Evolutionary conservation across 169 alveolate genomes (phyloP).

Genomic region (Eimeria zaria): DNA sequence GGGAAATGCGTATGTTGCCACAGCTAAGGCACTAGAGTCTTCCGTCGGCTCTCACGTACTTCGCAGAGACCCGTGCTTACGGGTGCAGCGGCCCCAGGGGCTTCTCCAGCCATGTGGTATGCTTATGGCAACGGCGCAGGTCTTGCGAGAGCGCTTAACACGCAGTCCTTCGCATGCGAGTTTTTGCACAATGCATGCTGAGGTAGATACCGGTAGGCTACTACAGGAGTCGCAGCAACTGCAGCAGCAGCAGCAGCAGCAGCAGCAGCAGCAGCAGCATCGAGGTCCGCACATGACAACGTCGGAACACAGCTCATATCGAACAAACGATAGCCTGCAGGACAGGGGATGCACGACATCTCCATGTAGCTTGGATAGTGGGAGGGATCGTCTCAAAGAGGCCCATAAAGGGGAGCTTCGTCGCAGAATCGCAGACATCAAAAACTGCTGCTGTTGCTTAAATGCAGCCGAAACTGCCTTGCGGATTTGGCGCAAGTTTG

Average conservation of each 20-base stretch:
- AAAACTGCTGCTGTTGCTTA: slow-evolving; percentile 52
- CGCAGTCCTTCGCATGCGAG: neutral
- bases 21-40: slow-evolving; percentile 47
- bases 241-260: slow-evolving; percentile 34
- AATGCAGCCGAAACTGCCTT: slow-evolving; percentile 42
- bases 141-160: slow-evolving; percentile 37
- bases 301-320: neutral
- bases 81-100: neutral
- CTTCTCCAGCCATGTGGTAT: slow-evolving; percentile 19
- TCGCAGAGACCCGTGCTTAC: slow-evolving; percentile 3
- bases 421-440: slow-evolving; percentile 52
- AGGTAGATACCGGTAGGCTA: neutral
- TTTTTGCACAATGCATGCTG: neutral
- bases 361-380: neutral
- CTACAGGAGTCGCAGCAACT: neutral
- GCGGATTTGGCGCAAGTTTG: slow-evolving; percentile 28
- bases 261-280: slow-evolving; percentile 15
- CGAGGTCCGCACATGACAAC: neutral
- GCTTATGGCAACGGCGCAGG: slow-evolving; percentile 63
- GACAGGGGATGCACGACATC: neutral
- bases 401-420: slow-evolving; percentile 51
- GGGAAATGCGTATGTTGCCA: slow-evolving; percentile 7
- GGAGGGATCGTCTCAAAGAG: neutral
- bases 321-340: neutral
- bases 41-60: slow-evolving; percentile 45